Percentiles rank a stretch among this genome's conserved stretches.
Evolutionary conservation across 2,329 filamentous ascomycete species (phyloP).

Genomic region (Monosporascus ibericus): DNA sequence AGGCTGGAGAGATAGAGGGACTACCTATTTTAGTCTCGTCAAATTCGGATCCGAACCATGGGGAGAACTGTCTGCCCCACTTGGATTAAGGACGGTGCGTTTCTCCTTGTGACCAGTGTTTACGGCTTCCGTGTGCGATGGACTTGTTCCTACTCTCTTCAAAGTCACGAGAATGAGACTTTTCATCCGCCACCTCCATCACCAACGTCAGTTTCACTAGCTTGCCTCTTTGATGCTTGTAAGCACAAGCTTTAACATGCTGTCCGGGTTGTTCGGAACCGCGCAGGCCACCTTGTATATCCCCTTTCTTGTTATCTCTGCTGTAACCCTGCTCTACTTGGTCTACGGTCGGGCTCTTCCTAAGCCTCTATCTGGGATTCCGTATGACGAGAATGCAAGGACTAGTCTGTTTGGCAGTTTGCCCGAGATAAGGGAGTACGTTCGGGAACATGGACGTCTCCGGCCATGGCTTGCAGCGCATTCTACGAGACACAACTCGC

Average conservation of each 20-base stretch:
- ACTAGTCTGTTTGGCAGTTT: slow-evolving; percentile 18
- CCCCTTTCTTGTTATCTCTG: background rate
- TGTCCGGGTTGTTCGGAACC: background rate
- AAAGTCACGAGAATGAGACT: no score
- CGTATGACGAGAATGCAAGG: slow-evolving; percentile 17
- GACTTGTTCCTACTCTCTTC: no score
- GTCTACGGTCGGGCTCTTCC: slow-evolving; percentile 17
- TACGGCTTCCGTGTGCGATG: no score
- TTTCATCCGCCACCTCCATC: background rate
- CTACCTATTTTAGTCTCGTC: no score
- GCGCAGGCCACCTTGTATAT: background rate
- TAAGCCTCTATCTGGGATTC: slow-evolving; percentile 23
- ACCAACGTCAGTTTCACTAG: background rate
- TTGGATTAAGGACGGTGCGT: no score
- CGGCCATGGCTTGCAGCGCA: slow-evolving; percentile 11
- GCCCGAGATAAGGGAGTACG: slow-evolving; percentile 10
- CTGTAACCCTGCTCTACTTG: slow-evolving; percentile 3
- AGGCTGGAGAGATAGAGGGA: no score
- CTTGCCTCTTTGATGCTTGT: background rate
- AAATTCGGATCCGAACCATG: no score
- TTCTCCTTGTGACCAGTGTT: no score
- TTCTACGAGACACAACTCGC: slow-evolving; percentile 10
- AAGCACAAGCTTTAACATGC: background rate
- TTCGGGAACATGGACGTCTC: slow-evolving; percentile 6
- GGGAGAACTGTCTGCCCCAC: no score